A percentile compares a stretch with the other conserved stretches of the same genome.
phyloP scores from a whole-genome alignment of 164 flowering plant species.

The Taxillus chinensis region DNA sequence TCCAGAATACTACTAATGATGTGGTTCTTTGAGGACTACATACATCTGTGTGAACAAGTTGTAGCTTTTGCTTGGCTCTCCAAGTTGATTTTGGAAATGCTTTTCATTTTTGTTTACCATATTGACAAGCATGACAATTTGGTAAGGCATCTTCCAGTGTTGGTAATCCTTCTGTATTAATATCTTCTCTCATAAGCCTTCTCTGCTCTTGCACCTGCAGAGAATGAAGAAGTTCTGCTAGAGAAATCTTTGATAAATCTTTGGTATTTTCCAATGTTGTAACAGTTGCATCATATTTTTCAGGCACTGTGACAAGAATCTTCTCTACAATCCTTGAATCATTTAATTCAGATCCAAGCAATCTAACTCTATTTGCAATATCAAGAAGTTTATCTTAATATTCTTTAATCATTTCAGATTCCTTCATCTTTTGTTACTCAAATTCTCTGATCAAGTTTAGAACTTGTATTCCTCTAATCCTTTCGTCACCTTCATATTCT shows the following conservation, averaged over 20 bases:
- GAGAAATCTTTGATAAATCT: neutral
- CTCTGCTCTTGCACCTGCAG: neutral
- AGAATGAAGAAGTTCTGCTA: neutral
- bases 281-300: neutral
- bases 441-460: too few relatives aligned
- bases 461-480: too few relatives aligned
- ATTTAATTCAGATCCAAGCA: neutral
- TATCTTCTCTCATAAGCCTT: neutral
- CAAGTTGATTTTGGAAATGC: too few relatives aligned
- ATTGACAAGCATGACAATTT: too few relatives aligned
- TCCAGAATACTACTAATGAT: neutral
- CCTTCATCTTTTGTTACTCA: neutral
- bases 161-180: too few relatives aligned
- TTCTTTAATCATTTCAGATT: constrained; percentile 6
- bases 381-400: constrained; percentile 5
- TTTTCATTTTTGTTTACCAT: too few relatives aligned
- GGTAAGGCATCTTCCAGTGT: too few relatives aligned
- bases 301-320: neutral
- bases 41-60: neutral
- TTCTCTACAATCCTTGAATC: neutral
- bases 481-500: too few relatives aligned
- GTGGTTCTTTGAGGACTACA: neutral
- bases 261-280: neutral
- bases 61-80: neutral
- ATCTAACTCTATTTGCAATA: constrained; percentile 3